A percentile compares a stretch with the other conserved stretches of the same genome.
phyloP scores from a whole-genome alignment of 2,329 filamentous ascomycete genomes.

The Nemania abortiva region DNA sequence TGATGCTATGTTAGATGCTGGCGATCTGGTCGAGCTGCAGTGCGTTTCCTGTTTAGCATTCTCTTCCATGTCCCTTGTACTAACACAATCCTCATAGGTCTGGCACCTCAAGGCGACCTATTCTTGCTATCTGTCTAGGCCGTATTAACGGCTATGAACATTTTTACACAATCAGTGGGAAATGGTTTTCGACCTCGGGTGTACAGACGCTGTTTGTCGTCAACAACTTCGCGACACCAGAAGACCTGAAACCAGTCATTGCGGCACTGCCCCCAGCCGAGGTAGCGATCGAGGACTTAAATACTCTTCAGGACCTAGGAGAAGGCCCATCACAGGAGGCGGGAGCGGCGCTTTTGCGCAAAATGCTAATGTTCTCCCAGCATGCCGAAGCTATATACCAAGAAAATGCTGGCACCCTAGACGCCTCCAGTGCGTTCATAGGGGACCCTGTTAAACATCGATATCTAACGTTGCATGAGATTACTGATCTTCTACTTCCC shows the following conservation, averaged over 20 bases:
- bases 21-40: slow-evolving; percentile 66
- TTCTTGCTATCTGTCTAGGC: slow-evolving; percentile 67
- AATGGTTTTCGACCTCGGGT: slow-evolving; percentile 60
- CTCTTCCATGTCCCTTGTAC: neutral
- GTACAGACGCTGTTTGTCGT: slow-evolving; percentile 64
- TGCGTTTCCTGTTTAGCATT: slow-evolving; percentile 36
- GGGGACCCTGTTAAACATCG: slow-evolving; percentile 54
- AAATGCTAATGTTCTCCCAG: slow-evolving; percentile 61
- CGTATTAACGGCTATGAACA: slow-evolving; percentile 64
- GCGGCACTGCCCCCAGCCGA: slow-evolving; percentile 53
- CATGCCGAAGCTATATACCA: slow-evolving; percentile 61
- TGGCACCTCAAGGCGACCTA: slow-evolving; percentile 57
- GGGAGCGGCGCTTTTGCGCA: slow-evolving; percentile 59
- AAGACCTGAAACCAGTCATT: slow-evolving; percentile 58
- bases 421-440: slow-evolving; percentile 59
- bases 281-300: slow-evolving; percentile 49
- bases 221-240: slow-evolving; percentile 57
- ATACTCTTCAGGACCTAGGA: slow-evolving; percentile 55
- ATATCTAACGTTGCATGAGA: slow-evolving; percentile 64
- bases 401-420: slow-evolving; percentile 61
- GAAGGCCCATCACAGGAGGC: slow-evolving; percentile 58
- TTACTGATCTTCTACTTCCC: slow-evolving; percentile 60
- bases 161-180: slow-evolving; percentile 66
- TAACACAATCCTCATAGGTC: slow-evolving; percentile 45
- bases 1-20: slow-evolving; percentile 53